phyloP scores from a whole-genome alignment of 2,329 filamentous ascomycete species.

The Epichloe festucae region DNA sequence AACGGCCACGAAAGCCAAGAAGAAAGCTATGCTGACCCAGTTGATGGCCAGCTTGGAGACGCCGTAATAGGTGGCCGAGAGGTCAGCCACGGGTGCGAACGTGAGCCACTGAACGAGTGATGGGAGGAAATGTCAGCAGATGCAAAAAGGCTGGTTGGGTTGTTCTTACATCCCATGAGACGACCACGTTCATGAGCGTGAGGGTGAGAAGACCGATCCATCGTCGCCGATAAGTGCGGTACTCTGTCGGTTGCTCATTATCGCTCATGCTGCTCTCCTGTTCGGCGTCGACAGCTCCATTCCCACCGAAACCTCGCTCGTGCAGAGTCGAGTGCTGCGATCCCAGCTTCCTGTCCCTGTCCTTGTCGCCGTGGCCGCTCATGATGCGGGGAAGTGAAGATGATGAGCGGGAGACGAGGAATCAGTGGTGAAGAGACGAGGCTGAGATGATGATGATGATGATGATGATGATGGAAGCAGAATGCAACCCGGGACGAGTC shows the following conservation, averaged over 20 bases:
- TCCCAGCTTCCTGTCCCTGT: slow-evolving; percentile 15
- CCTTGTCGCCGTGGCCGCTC: slow-evolving; percentile 1
- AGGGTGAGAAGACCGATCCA: slow-evolving; percentile 82
- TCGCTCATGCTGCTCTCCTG: slow-evolving; percentile 8
- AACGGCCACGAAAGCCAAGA: slow-evolving; percentile 68
- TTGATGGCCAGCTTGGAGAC: slow-evolving; percentile 70
- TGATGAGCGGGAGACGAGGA: too few relatives aligned
- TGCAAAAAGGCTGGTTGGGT: neutral
- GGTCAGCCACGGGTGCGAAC: slow-evolving; percentile 69
- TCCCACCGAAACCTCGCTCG: slow-evolving; percentile 11
- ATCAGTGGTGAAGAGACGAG: too few relatives aligned
- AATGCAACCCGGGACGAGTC: too few relatives aligned
- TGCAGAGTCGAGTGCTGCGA: slow-evolving; percentile 17
- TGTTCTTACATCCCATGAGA: slow-evolving; percentile 82
- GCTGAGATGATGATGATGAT: neutral
- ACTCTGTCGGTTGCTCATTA: slow-evolving; percentile 19
- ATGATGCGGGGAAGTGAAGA: neutral
- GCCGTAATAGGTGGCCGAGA: slow-evolving; percentile 61
- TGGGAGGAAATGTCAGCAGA: neutral
- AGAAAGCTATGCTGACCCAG: slow-evolving; percentile 80
- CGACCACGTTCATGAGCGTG: slow-evolving; percentile 78
- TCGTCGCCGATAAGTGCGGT: slow-evolving; percentile 59
- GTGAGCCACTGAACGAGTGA: slow-evolving; percentile 58
- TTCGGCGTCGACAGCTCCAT: slow-evolving; percentile 10
- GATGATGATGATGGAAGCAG: neutral